phyloP scores from a whole-genome alignment of 2,329 filamentous ascomycete species.

The Aspergillus puulaauensis region DNA sequence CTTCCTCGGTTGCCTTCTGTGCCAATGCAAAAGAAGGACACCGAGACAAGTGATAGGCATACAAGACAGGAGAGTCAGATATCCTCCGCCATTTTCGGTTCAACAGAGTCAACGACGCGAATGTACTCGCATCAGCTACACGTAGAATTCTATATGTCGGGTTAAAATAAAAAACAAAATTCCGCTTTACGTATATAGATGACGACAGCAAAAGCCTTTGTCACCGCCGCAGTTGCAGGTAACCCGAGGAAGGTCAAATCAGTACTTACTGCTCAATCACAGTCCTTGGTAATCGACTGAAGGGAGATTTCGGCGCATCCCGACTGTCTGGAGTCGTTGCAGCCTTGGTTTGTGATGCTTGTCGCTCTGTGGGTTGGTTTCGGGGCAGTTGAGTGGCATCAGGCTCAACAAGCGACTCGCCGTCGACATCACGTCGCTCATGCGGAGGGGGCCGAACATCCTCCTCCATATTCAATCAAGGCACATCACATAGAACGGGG shows the following conservation, averaged over 20 bases:
- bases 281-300: constrained; percentile 26
- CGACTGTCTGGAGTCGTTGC: constrained; percentile 6
- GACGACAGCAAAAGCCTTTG: not conserved
- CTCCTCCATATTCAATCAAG: constrained; percentile 25
- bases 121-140: constrained; percentile 46
- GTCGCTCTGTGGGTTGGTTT: constrained; percentile 10
- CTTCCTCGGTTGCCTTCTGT: constrained; percentile 32
- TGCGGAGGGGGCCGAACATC: constrained; percentile 19
- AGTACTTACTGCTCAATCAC: constrained; percentile 31
- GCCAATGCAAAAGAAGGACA: constrained; percentile 44
- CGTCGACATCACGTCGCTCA: constrained; percentile 15
- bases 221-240: not conserved
- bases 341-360: constrained; percentile 2
- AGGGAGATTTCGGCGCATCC: constrained; percentile 12
- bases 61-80: constrained; percentile 45
- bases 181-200: not conserved
- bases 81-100: constrained; percentile 46
- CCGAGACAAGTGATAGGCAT: constrained; percentile 46
- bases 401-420: constrained; percentile 9
- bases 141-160: constrained; percentile 44
- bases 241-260: not conserved
- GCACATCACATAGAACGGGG: constrained; percentile 18
- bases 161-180: constrained; percentile 17
- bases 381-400: constrained; percentile 7
- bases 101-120: constrained; percentile 47